Evolutionary conservation across 192 early-diverging fungal species (phyloP).

Genomic region (Linnemannia schmuckeri): DNA sequence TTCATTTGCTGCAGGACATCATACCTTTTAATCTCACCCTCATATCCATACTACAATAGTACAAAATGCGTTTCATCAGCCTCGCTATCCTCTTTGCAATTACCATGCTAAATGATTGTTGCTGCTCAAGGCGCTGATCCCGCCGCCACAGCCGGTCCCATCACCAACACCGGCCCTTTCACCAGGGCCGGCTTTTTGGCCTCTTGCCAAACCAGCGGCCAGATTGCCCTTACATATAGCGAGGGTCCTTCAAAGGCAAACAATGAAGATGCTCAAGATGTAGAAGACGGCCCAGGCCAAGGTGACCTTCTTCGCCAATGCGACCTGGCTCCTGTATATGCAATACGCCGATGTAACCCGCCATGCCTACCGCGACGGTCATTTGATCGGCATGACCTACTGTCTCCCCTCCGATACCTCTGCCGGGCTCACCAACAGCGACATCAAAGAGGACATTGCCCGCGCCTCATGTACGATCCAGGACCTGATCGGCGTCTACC

Average conservation of each 20-base stretch:
- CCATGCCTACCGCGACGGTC: slow-evolving; percentile 61
- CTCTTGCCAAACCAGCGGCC: slow-evolving; percentile 31
- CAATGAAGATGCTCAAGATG: slow-evolving; percentile 57
- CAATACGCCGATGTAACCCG: slow-evolving; percentile 63
- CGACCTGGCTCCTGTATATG: slow-evolving; percentile 61
- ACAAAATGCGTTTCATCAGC: slow-evolving; percentile 15
- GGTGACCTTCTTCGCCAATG: slow-evolving; percentile 63
- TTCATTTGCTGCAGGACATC: background rate
- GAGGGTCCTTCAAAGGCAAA: slow-evolving; percentile 64
- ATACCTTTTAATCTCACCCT: background rate
- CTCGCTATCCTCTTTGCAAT: slow-evolving; percentile 23
- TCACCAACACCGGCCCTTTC: slow-evolving; percentile 13
- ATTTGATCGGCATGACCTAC: slow-evolving; percentile 65
- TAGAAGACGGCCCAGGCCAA: slow-evolving; percentile 55
- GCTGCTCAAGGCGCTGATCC: background rate
- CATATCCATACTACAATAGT: background rate
- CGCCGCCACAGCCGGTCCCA: background rate
- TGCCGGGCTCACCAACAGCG: slow-evolving; percentile 38
- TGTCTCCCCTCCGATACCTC: slow-evolving; percentile 57
- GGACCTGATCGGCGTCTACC: slow-evolving; percentile 60
- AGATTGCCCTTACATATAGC: slow-evolving; percentile 59
- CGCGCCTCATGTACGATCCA: slow-evolving; percentile 57
- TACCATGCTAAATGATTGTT: slow-evolving; percentile 21
- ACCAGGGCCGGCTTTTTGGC: slow-evolving; percentile 30
- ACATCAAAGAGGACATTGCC: slow-evolving; percentile 51